A percentile compares a stretch with the other conserved stretches of the same genome.
phyloP scores from a whole-genome alignment of 1,139 yeast species.

The Zygoascus meyerae region DNA sequence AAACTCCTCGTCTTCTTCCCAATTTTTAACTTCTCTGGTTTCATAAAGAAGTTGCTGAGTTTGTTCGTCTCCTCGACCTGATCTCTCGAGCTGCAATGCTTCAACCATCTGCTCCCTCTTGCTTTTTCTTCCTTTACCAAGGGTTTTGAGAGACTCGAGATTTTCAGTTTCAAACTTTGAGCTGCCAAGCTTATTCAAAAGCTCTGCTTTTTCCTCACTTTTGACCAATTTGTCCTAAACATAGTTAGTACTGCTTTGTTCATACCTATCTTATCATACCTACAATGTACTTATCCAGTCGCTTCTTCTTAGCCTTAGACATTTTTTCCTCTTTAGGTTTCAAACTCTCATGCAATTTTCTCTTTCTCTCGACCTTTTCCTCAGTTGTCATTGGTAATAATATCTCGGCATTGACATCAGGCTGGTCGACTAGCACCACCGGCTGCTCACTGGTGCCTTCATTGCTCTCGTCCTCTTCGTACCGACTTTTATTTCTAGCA shows the following conservation, averaged over 20 bases:
- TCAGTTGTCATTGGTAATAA: slow-evolving; percentile 45
- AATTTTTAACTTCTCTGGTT: slow-evolving; percentile 57
- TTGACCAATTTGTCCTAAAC: slow-evolving; percentile 74
- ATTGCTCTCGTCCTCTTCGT: slow-evolving; percentile 31
- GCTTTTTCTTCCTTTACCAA: slow-evolving; percentile 76
- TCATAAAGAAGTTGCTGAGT: slow-evolving; percentile 59
- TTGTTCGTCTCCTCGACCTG: slow-evolving; percentile 63
- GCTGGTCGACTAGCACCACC: background rate
- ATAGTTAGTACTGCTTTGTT: background rate
- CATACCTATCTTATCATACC: slow-evolving; percentile 59
- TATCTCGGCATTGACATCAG: slow-evolving; percentile 58
- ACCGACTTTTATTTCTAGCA: slow-evolving; percentile 59
- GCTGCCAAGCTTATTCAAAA: slow-evolving; percentile 70
- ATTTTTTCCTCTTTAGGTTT: slow-evolving; percentile 54
- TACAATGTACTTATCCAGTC: slow-evolving; percentile 42
- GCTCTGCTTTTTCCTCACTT: slow-evolving; percentile 77
- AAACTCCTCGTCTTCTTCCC: slow-evolving; percentile 44
- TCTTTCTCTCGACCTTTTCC: slow-evolving; percentile 60
- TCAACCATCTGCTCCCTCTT: slow-evolving; percentile 65
- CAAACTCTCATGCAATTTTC: slow-evolving; percentile 56
- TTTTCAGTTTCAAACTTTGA: slow-evolving; percentile 56
- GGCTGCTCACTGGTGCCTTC: slow-evolving; percentile 7
- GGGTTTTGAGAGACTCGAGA: slow-evolving; percentile 63
- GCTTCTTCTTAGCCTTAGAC: slow-evolving; percentile 67
- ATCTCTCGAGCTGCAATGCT: slow-evolving; percentile 66